A percentile compares a stretch with the other conserved stretches of the same genome.
phyloP scores from a whole-genome alignment of 192 early-diverging fungal species.

The Pilobolus umbonatus region DNA sequence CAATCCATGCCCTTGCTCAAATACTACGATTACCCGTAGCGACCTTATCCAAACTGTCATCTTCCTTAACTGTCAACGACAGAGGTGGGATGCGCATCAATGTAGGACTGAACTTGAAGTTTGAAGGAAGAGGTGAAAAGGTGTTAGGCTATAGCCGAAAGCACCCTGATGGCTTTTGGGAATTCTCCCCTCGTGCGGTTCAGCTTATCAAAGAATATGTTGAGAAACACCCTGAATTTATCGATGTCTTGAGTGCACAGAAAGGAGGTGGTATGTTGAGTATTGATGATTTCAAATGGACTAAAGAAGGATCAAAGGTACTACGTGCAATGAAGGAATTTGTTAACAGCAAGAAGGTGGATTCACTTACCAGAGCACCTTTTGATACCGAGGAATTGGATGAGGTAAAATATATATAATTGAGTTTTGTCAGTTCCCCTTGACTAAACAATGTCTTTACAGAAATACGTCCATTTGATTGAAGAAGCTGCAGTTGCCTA shows the following conservation, averaged over 20 bases:
- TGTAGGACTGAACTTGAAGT: slow-evolving; percentile 88
- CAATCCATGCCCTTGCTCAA: slow-evolving; percentile 66
- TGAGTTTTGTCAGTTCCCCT: not conserved
- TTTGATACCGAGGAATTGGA: slow-evolving; percentile 62
- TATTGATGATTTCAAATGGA: slow-evolving; percentile 28
- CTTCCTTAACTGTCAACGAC: slow-evolving; percentile 68
- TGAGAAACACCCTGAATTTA: slow-evolving; percentile 47
- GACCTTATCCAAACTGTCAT: slow-evolving; percentile 80
- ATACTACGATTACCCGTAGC: slow-evolving; percentile 57
- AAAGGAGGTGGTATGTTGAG: slow-evolving; percentile 3
- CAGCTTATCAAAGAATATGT: slow-evolving; percentile 71
- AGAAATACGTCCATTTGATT: slow-evolving; percentile 43
- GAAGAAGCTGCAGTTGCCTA: slow-evolving; percentile 52
- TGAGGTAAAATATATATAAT: slow-evolving; percentile 42
- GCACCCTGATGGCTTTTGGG: slow-evolving; percentile 66
- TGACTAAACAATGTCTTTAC: not conserved
- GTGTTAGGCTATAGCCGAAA: slow-evolving; percentile 87
- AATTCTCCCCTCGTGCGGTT: slow-evolving; percentile 77
- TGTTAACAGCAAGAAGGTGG: slow-evolving; percentile 56
- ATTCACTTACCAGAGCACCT: slow-evolving; percentile 58
- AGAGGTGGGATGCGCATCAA: slow-evolving; percentile 56
- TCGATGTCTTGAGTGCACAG: slow-evolving; percentile 10
- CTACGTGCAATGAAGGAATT: slow-evolving; percentile 58
- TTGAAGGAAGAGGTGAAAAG: slow-evolving; percentile 81
- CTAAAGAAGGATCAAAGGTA: slow-evolving; percentile 33